phyloP scores from a whole-genome alignment of 169 alveolate species.

The Babesia ovis region DNA sequence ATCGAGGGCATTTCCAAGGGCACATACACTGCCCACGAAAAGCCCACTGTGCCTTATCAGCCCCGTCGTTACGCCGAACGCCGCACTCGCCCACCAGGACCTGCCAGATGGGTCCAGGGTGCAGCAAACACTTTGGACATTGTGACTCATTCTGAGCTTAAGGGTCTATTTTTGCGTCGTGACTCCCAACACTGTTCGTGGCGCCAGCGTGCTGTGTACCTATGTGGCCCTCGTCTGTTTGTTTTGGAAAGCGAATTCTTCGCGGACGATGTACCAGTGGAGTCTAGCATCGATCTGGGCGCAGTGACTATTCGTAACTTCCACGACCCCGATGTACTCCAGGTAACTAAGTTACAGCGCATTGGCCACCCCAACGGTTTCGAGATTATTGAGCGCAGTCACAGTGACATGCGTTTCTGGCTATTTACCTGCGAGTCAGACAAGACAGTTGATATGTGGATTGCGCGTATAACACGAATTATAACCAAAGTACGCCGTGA shows the following conservation, averaged over 20 bases:
- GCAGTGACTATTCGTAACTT: slow-evolving; percentile 37
- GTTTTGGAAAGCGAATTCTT: slow-evolving; percentile 36
- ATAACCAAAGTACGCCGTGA: background rate
- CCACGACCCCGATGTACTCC: slow-evolving; percentile 38
- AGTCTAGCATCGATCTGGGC: slow-evolving; percentile 55
- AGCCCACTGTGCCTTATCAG: background rate
- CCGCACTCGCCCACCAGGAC: slow-evolving; percentile 30
- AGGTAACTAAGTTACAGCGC: slow-evolving; percentile 45
- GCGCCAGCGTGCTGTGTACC: slow-evolving; percentile 54
- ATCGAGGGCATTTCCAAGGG: slow-evolving; percentile 10
- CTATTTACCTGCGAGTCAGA: slow-evolving; percentile 55
- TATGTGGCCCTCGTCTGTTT: slow-evolving; percentile 25
- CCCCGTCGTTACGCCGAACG: slow-evolving; percentile 21
- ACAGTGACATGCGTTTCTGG: slow-evolving; percentile 40
- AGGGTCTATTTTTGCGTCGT: slow-evolving; percentile 51
- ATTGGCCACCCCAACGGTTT: slow-evolving; percentile 62
- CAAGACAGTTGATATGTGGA: slow-evolving; percentile 48
- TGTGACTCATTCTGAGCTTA: slow-evolving; percentile 29
- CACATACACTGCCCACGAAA: background rate
- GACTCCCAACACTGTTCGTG: slow-evolving; percentile 48
- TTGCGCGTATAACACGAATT: background rate
- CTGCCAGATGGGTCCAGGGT: background rate
- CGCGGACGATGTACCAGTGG: slow-evolving; percentile 44
- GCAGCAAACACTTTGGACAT: slow-evolving; percentile 28
- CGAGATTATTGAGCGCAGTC: slow-evolving; percentile 42